Conservation (phyloP, 352 stramenopile species). For the Phytophthora melonis region DNA sequence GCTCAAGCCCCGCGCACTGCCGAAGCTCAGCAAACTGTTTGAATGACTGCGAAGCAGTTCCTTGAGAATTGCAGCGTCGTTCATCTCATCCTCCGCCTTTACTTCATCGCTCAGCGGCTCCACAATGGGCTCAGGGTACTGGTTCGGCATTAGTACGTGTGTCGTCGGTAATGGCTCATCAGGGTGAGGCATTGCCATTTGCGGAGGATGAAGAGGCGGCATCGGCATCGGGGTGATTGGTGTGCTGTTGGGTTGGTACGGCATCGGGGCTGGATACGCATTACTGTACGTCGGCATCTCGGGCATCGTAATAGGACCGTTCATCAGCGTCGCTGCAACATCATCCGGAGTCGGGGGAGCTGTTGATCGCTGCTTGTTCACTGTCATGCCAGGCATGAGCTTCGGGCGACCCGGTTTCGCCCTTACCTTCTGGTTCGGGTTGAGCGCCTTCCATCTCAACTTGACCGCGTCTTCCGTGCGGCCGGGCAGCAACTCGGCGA, state of each 20-base stretch:
- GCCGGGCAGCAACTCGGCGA: slow-evolving; percentile 87
- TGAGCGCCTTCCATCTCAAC: slow-evolving; percentile 80
- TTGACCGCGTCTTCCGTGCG: slow-evolving; percentile 91
- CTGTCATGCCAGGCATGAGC: slow-evolving; percentile 61
- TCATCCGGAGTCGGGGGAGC: slow-evolving; percentile 64
- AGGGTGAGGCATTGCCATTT: slow-evolving; percentile 30
- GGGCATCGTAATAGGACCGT: slow-evolving; percentile 38
- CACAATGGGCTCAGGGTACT: slow-evolving; percentile 70
- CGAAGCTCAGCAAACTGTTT: slow-evolving; percentile 77
- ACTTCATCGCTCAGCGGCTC: slow-evolving; percentile 67
- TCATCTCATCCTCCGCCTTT: slow-evolving; percentile 65
- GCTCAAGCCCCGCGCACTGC: slow-evolving; percentile 52
- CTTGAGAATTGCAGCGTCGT: slow-evolving; percentile 74
- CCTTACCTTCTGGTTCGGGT: slow-evolving; percentile 70
- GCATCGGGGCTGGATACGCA: slow-evolving; percentile 26
- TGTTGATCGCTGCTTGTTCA: slow-evolving; percentile 53
- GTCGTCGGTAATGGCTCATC: slow-evolving; percentile 26
- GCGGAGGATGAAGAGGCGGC: slow-evolving; percentile 32
- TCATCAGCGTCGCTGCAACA: slow-evolving; percentile 60
- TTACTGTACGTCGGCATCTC: slow-evolving; percentile 32
- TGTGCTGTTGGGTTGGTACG: slow-evolving; percentile 32
- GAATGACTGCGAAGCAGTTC: slow-evolving; percentile 74
- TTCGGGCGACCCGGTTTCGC: slow-evolving; percentile 69
- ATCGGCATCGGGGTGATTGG: slow-evolving; percentile 32
- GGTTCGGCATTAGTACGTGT: slow-evolving; percentile 32